Base-by-base conservation (phyloP, 2,329 filamentous ascomycete genomes). In the Metarhizium robertsii region DNA sequence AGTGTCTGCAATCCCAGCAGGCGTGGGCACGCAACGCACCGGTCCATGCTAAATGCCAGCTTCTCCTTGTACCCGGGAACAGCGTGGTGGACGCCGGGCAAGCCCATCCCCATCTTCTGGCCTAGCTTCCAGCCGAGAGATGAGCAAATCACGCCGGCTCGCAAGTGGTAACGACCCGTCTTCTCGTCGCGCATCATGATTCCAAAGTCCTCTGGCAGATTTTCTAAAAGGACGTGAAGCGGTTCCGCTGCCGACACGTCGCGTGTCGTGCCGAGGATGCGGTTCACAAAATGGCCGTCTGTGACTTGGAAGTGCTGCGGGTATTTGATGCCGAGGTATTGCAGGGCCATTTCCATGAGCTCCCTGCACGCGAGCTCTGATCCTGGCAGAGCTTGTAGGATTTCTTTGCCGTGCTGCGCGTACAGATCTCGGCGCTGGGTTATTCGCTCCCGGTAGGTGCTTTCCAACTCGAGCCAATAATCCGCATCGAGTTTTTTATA, bases 381-480 rank as follows among this genome's bases (percentile, higher is more conserved):
- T 1, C 89, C 89, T 0, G 88, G 88, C 0, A 92, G 75, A 36
- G 77, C 76, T 55, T 86, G 79, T 1, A 94, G 76, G 2, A 95
- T 83, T 3, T 74, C 71, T 10, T 76, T 75, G 2, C 86, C 83
- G 60, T 92, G 76, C 56, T 84, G 72, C 11, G 72, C 73, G 64
- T 84, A 87, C 0, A 95, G 76, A 0, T 71, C 73, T 64, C 84
- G 79, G 18, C 90, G 86, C 65, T 92, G 83, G 5, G 77, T 75
- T 60, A 95, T 85, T 25, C 86, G 81, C 1, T 76, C 64, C 49
- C 71, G 72, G 66, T 95, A 95, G 3, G 81, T 87, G 52, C 75
- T 85, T 61, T 94, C 89, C 2, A 95, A 77, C 70, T 95, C 90
- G n/a, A 95, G 75, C 90, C 90, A 95, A 81, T 86, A 95, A 66